Evolutionary conservation across 164 flowering plant genomes (phyloP), one percentile per base, ranked within the genome.

Genomic region (Magnolia sinica): DNA sequence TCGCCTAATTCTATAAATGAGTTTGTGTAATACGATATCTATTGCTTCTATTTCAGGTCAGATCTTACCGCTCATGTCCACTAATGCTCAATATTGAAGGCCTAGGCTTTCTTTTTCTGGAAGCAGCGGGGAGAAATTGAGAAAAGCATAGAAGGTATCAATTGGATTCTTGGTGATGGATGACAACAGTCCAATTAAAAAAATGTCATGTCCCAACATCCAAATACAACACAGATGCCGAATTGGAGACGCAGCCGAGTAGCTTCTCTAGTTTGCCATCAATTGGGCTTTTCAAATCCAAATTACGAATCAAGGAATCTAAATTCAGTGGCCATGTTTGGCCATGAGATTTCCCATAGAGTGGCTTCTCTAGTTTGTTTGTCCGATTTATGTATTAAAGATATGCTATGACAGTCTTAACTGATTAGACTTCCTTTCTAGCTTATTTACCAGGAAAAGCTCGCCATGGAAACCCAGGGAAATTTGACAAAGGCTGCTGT

Each of bases 61-160:
- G 77, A 75, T 75, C 77, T 75, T 67, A 18, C 72, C 22, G 77
- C 77, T 51, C 77, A 75, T 51, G 66, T 75, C 50, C 77, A 75
- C 64, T 75, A 66, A 75, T 27, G 23, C 49, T 58, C 49, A 20
- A 73, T 50, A 51, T 55, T 16, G 16, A 55, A 55, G 61, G 61
- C 61, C 61, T 16, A 11, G 61, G 61, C 61, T 11, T 55, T 55
- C 61, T 55, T 55, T 55, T 11, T 11, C 13, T 55, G 45, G 61
- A 55, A 55, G 61, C 61, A 55, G 61, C 61, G 0, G 61, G 13
- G 13, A 16, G 61, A 55, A 55, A 55, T 8, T 3, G 61, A 55
- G 18, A 55, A 55, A 55, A 55, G 61, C 61, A 55, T 55, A 55
- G 13, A 11, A 55, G 61, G 61, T 16, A 55, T 55, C 61, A 11